These are phyloP conservation scores for Umbilicaria muhlenbergii DNA, from an alignment of 495 filamentous ascomycete genomes.

Conservation along the genomic window DNA sequence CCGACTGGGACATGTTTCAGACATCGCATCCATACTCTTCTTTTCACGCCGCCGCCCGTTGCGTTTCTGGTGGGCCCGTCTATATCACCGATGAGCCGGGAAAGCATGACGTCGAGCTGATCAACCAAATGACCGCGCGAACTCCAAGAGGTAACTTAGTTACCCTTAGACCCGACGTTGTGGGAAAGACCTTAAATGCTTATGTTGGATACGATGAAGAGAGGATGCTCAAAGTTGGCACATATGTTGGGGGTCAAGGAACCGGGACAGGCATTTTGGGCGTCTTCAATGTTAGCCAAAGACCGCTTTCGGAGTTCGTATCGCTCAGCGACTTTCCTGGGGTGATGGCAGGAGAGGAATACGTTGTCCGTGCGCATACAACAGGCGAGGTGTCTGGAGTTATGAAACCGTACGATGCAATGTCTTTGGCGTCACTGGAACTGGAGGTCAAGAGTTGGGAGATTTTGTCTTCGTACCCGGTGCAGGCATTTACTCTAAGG, in stretches of 20 bases:
- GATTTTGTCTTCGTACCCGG: conserved; percentile 60
- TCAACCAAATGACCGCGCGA: conserved; percentile 59
- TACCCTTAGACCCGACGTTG: conserved; percentile 55
- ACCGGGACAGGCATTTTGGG: conserved; percentile 66
- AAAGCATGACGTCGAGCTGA: conserved; percentile 54
- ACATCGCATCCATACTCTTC: conserved; percentile 59
- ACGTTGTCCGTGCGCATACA: conserved; percentile 55
- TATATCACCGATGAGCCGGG: conserved; percentile 87
- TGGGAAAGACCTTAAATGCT: conserved; percentile 52
- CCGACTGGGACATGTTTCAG: conserved; percentile 99
- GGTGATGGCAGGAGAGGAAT: conserved; percentile 33
- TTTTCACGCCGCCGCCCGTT: conserved; percentile 82
- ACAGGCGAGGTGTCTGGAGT: conserved; percentile 46
- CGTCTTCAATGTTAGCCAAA: conserved; percentile 60
- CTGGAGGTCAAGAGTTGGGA: conserved; percentile 58
- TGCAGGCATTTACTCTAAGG: conserved; percentile 35
- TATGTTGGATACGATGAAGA: conserved; percentile 63
- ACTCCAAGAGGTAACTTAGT: conserved; percentile 55
- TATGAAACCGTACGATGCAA: conserved; percentile 17
- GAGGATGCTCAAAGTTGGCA: conserved; percentile 60
- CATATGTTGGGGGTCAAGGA: conserved; percentile 45
- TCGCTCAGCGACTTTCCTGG: conserved; percentile 59
- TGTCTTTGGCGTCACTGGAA: conserved; percentile 35
- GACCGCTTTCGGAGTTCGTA: conserved; percentile 45
- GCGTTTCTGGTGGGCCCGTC: conserved; percentile 79